Evolutionary conservation across 1,284 basidiomycete genomes (phyloP).

Genomic region (Vanrija humicola): DNA sequence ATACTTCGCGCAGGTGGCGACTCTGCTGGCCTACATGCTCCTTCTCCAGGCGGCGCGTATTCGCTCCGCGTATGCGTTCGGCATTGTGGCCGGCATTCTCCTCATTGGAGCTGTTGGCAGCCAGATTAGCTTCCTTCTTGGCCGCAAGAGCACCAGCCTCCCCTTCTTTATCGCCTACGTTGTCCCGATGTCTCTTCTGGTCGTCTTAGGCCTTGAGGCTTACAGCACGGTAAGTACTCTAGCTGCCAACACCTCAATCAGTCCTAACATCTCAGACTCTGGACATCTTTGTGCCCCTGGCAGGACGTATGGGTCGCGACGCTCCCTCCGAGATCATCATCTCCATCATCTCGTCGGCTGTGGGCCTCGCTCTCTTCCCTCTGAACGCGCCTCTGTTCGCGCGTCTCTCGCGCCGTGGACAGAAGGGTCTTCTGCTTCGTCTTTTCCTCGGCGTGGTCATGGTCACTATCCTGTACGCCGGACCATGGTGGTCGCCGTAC

Average conservation of each 20-base stretch:
- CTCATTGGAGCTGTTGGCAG: constrained; percentile 29
- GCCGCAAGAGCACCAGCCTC: constrained; percentile 15
- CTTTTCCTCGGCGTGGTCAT: constrained; percentile 53
- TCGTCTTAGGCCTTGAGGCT: constrained; percentile 67
- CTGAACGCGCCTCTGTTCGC: constrained; percentile 62
- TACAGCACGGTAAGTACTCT: constrained; percentile 56
- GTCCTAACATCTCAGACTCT: constrained; percentile 46
- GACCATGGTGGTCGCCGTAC: constrained; percentile 61
- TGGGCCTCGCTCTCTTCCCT: constrained; percentile 61
- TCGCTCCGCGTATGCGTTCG: constrained; percentile 49
- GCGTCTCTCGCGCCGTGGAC: constrained; percentile 58
- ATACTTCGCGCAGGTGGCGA: constrained; percentile 61
- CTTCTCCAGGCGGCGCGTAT: constrained; percentile 53
- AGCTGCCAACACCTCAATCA: not conserved
- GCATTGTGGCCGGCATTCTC: constrained; percentile 27
- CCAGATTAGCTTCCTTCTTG: constrained; percentile 12
- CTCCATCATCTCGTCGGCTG: constrained; percentile 64
- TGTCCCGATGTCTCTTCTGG: constrained; percentile 60
- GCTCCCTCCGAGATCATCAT: constrained; percentile 87
- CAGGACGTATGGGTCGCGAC: constrained; percentile 61
- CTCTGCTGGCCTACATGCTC: constrained; percentile 53
- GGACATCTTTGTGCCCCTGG: constrained; percentile 89
- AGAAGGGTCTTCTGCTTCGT: constrained; percentile 53
- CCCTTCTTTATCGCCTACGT: constrained; percentile 57
- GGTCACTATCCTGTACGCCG: constrained; percentile 61